A percentile compares a stretch with the other conserved stretches of the same genome.
Conservation (phyloP, 2,329 filamentous ascomycete genomes). For the Pseudogymnoascus sp. region DNA sequence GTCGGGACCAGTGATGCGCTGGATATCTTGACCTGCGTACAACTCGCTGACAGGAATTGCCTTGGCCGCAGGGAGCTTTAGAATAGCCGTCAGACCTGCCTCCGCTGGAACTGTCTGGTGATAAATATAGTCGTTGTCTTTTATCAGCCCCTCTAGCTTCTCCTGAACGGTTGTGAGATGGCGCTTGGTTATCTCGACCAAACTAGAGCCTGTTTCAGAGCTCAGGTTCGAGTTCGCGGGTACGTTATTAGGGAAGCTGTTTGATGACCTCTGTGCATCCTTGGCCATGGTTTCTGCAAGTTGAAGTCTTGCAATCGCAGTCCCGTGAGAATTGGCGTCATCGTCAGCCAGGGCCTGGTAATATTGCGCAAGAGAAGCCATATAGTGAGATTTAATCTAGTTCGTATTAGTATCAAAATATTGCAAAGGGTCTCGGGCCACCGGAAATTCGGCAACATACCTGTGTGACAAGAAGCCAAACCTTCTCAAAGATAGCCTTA, state of each 20-base stretch:
- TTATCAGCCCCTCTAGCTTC: slow-evolving; percentile 65
- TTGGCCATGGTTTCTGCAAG: slow-evolving; percentile 70
- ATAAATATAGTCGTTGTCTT: slow-evolving; percentile 98
- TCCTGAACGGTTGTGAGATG: slow-evolving; percentile 75
- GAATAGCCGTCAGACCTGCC: slow-evolving; percentile 69
- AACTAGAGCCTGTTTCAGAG: slow-evolving; percentile 63
- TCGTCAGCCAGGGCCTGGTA: slow-evolving; percentile 89
- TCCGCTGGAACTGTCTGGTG: slow-evolving; percentile 86
- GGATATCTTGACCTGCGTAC: slow-evolving; percentile 94
- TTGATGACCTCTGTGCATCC: slow-evolving; percentile 69
- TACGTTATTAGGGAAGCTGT: slow-evolving; percentile 70
- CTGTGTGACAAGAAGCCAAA: slow-evolving; percentile 79
- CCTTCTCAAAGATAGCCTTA: slow-evolving; percentile 86
- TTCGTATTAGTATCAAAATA: slow-evolving; percentile 7
- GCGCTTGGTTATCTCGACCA: slow-evolving; percentile 77
- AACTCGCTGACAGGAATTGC: slow-evolving; percentile 94
- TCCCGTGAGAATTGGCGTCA: slow-evolving; percentile 78
- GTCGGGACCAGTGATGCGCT: slow-evolving; percentile 91
- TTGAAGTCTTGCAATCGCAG: slow-evolving; percentile 74
- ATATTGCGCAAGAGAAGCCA: slow-evolving; percentile 82
- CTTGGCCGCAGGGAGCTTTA: slow-evolving; percentile 90
- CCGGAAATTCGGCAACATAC: slow-evolving; percentile 37
- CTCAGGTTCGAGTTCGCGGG: slow-evolving; percentile 76
- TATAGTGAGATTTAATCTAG: slow-evolving; percentile 69
- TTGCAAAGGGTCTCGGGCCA: too few species aligned